Percentiles rank a stretch among this genome's conserved stretches.
Conservation (phyloP, 441 rosid genomes). For the Eruca vesicaria region DNA sequence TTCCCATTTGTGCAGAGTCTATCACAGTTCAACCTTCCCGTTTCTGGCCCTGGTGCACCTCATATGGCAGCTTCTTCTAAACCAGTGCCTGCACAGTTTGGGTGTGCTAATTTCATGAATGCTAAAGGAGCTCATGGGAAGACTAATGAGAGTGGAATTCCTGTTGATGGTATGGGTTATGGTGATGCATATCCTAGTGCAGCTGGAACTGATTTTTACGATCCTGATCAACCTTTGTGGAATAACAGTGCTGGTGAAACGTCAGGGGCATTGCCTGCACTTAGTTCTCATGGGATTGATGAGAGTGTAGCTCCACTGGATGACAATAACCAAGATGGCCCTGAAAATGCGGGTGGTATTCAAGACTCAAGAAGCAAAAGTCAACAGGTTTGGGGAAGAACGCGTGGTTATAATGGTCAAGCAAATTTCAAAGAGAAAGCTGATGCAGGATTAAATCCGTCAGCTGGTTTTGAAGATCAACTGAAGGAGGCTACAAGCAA, state of each 20-base stretch:
- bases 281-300: slow-evolving; percentile 56
- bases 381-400: slow-evolving; percentile 82
- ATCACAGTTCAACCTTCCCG: slow-evolving; percentile 98
- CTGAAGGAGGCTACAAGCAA: slow-evolving; percentile 47
- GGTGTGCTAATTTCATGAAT: slow-evolving; percentile 58
- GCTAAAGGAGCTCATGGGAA: slow-evolving; percentile 59
- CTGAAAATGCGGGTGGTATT: slow-evolving; percentile 47
- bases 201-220: slow-evolving; percentile 82
- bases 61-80: slow-evolving; percentile 60
- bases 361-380: slow-evolving; percentile 48
- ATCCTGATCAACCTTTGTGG: slow-evolving; percentile 99
- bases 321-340: slow-evolving; percentile 47
- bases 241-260: slow-evolving; percentile 72
- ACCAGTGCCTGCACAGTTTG: slow-evolving; percentile 54
- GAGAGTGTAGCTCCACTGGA: slow-evolving; percentile 53
- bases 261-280: slow-evolving; percentile 50
- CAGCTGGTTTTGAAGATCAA: slow-evolving; percentile 54
- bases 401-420: slow-evolving; percentile 52
- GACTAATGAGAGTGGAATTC: slow-evolving; percentile 64
- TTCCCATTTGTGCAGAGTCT: slow-evolving; percentile 72
- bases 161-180: slow-evolving; percentile 59
- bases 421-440: slow-evolving; percentile 56
- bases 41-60: slow-evolving; percentile 82
- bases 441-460: slow-evolving; percentile 42
- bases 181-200: slow-evolving; percentile 59